These are phyloP conservation scores for Mycena galericulata DNA, from an alignment of 768 basidiomycete species.

Conservation along the genomic window DNA sequence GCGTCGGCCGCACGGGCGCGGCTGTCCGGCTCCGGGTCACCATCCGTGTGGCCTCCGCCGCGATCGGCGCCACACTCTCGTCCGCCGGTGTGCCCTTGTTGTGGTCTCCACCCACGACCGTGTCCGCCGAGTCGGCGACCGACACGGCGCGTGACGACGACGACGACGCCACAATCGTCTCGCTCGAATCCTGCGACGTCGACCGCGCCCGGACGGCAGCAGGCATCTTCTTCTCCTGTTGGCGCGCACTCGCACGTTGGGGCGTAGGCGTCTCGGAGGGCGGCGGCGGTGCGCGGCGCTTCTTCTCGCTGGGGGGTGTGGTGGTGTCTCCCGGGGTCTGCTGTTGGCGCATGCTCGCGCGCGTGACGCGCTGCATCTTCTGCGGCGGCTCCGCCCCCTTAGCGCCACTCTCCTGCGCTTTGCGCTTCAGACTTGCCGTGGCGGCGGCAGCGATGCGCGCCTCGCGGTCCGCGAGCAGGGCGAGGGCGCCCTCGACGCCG, in stretches of 20 bases:
- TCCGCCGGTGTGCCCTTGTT: slow-evolving; percentile 31
- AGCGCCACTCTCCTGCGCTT: slow-evolving; percentile 5
- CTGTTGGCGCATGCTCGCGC: slow-evolving; percentile 20
- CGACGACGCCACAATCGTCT: slow-evolving; percentile 28
- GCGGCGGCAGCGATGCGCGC: background rate
- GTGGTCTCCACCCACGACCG: slow-evolving; percentile 46
- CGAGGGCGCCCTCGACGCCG: slow-evolving; percentile 5
- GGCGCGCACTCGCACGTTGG: slow-evolving; percentile 25
- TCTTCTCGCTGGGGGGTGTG: background rate
- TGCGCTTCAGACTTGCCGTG: slow-evolving; percentile 2
- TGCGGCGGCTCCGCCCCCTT: slow-evolving; percentile 12
- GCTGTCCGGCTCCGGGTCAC: slow-evolving; percentile 31
- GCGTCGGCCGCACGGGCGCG: background rate
- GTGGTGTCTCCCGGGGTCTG: background rate
- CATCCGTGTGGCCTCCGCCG: slow-evolving; percentile 17
- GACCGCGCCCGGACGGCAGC: slow-evolving; percentile 20
- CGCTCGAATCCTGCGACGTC: slow-evolving; percentile 28
- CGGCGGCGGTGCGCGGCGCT: background rate
- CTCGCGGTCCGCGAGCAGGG: slow-evolving; percentile 8
- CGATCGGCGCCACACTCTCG: slow-evolving; percentile 9
- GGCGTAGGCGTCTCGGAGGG: background rate
- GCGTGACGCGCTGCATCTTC: slow-evolving; percentile 26
- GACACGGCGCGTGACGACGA: slow-evolving; percentile 51
- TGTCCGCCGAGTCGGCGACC: slow-evolving; percentile 53
- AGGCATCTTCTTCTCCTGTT: slow-evolving; percentile 13